These are phyloP conservation scores for Keithomyces neogunnii DNA, from an alignment of 2,329 filamentous ascomycete species.

Conservation along the genomic window DNA sequence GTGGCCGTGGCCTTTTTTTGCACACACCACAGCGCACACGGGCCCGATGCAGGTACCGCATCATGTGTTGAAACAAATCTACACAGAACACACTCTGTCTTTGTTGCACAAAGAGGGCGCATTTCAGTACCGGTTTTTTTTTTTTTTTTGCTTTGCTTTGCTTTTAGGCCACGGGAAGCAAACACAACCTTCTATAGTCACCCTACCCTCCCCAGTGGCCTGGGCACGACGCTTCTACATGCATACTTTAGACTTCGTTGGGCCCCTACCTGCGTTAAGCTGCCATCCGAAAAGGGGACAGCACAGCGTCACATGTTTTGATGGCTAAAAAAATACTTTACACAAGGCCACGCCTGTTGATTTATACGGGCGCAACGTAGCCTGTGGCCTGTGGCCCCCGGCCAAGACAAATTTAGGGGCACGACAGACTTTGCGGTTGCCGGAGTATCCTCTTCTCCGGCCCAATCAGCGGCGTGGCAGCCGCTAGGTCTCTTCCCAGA, in stretches of 20 bases:
- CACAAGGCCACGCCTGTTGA: no score
- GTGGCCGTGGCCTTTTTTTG: neutral
- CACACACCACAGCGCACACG: neutral
- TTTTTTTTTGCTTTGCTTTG: no score
- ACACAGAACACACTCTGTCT: neutral
- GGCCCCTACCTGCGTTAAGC: no score
- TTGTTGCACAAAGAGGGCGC: neutral
- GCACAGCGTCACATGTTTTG: no score
- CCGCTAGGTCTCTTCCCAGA: neutral
- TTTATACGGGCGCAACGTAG: neutral
- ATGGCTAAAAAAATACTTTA: no score
- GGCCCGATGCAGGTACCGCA: neutral
- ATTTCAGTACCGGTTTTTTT: no score
- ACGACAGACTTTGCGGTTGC: neutral
- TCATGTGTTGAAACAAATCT: neutral
- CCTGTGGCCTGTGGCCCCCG: neutral
- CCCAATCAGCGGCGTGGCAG: neutral
- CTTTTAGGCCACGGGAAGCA: no score
- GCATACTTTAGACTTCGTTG: no score
- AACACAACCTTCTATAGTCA: no score
- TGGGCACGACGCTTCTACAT: no score
- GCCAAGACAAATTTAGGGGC: neutral
- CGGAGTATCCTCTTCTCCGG: neutral
- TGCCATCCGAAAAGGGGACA: no score
- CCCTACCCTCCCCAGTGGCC: no score